Evolutionary conservation across 2,329 filamentous ascomycete species (phyloP), one percentile per base, ranked within the genome.

Genomic region (Phialophora expanda): DNA sequence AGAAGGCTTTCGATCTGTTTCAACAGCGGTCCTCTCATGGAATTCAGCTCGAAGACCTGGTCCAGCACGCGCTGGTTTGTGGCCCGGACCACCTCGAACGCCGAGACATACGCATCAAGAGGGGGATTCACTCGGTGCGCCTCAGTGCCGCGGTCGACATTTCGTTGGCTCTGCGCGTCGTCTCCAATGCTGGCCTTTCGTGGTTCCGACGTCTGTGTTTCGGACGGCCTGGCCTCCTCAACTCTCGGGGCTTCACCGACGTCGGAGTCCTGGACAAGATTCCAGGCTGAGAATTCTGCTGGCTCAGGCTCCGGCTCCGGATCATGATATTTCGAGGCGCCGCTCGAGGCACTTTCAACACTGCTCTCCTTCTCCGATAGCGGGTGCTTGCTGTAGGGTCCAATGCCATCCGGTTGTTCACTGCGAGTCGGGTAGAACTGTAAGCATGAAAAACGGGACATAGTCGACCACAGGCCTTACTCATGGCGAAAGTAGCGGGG

Each of bases 21-120:
- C 22, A 8, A 59, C 48, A 28, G 22, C 26, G 55, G 55, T 9
- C 30, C 55, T 46, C 55, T 59, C 14, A 28, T 41, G 9, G 44
- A 24, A 38, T 64, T 64, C 61, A 56, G 53, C 46, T 64, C 55
- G 26, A 53, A 58, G 17, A 64, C 17, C 22, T 22, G 28, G 28
- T 51, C n/a, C 2, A 57, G 48, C 14, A 59, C 55, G 14, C 58
- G 11, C 26, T 57, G 41, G 32, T 53, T 54, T 24, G 22, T 46
- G 6, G 51, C 8, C 28, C 34, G 57, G 17, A 48, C 17, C 22
- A 17, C 58, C 58, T 46, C 54, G 12, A 64, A 57, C 14, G 46
- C 56, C 26, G 55, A 44, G 38, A 44, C 17, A 44, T 28, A 58
- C 28, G 20, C 48, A 8, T 44, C 38, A 7, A n/a, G 17, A 17